These are phyloP conservation scores for Exophiala mesophila DNA, from an alignment of 2,329 filamentous ascomycete species.

Conservation along the genomic window DNA sequence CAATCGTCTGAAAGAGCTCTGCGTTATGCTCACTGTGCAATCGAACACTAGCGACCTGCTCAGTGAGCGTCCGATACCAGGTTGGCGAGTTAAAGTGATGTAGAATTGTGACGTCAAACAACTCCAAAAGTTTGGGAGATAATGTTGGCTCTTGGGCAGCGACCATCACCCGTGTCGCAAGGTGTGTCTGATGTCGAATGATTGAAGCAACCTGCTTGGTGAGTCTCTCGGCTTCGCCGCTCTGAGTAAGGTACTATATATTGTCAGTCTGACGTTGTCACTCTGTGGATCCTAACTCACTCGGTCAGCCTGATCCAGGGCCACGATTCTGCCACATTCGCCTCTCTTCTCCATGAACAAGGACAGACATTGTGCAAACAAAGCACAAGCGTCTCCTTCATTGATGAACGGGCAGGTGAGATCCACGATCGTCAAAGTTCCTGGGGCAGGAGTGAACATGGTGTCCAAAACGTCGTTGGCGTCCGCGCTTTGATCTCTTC, in stretches of 20 bases:
- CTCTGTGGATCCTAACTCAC: conserved; percentile 30
- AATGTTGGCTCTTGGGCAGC: conserved; percentile 75
- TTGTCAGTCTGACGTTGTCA: not conserved
- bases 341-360: conserved; percentile 57
- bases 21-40: conserved; percentile 21
- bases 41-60: conserved; percentile 45
- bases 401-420: conserved; percentile 68
- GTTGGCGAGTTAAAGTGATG: conserved; percentile 65
- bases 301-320: conserved; percentile 74
- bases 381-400: conserved; percentile 59
- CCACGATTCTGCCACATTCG: conserved; percentile 55
- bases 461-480: conserved; percentile 7
- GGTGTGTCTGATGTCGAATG: conserved; percentile 67
- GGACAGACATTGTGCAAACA: conserved; percentile 68
- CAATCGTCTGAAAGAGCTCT: conserved; percentile 44
- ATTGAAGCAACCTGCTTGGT: conserved; percentile 59
- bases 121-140: conserved; percentile 61
- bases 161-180: conserved; percentile 62
- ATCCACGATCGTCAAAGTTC: conserved; percentile 62
- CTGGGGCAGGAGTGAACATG: conserved; percentile 35
- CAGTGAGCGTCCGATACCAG: conserved; percentile 51
- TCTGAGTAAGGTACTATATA: conserved; percentile 55
- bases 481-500: conserved; percentile 15
- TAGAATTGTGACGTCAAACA: conserved; percentile 67
- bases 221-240: conserved; percentile 51